Base-by-base conservation (phyloP, 2,329 filamentous ascomycete species). In the Camptophora hylomeconis region DNA sequence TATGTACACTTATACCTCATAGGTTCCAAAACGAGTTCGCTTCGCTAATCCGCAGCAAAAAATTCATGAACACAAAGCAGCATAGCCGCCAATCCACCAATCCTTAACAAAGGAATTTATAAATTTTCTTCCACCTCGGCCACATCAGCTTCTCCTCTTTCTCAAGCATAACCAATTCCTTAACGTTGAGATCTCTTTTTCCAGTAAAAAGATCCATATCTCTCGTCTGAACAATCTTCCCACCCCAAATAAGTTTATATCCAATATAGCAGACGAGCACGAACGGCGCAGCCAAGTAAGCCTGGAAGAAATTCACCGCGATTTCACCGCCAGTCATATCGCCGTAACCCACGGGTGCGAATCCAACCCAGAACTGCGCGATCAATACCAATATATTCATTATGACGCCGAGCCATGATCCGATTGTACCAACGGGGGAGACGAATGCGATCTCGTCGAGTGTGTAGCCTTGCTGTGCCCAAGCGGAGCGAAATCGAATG, bases 181-280 rank as follows among this genome's bases (percentile, higher is more conserved):
- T 72, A 24, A 94, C 58, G 50, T 93, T 86, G 33, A 94, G 69
- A 47, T 93, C 83, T 15, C 86, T 66, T 16, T 84, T 72, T 2
- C 87, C 87, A 0, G 84, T 92, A 35, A 78, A 71, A 38, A 94
- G 58, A 54, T 94, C 86, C 75, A 94, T 92, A 38, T 92, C 77
- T 28, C 66, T 61, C 18, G 68, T 56, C 11, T 67, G 63, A 23
- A 93, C 65, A 33, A 82, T 63, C 2, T 63, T 58, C 2, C 84
- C 92, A 32, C 64, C 65, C 49, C 71, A 80, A 53, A 63, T 78
- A 18, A 89, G 10, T 57, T 92, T 92, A 56, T 92, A 87, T 0
- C 53, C 61, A 7, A 81, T 24, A 51, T 80, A 92, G 52, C 77
- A 64, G 11, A 47, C 17, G 3, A 47, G 13, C 9, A 51, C 46